Evolutionary conservation across 2,329 filamentous ascomycete genomes (phyloP), one percentile per base, ranked within the genome.

Genomic region (Pseudocercospora cruenta): DNA sequence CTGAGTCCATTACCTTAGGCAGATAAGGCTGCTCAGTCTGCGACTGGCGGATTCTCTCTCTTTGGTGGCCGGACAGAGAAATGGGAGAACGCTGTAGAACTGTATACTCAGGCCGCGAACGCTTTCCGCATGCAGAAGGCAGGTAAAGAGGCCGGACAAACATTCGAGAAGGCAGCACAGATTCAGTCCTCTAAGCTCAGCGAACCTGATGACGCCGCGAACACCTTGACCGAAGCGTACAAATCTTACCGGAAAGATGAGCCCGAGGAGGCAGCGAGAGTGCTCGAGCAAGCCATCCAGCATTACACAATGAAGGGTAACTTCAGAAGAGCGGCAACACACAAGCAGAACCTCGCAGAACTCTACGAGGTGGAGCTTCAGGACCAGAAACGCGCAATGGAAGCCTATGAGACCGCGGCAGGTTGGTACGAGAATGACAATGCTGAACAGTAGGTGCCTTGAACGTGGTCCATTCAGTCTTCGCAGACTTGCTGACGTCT

Each of bases 231-330:
- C 75, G 94, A 98, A 79, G 95, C 95, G 60, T 98, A 94, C 86
- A 97, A 98, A 84, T 91, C 93, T 67, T 98, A 97, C 82, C 87
- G 90, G 74, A 96, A 93, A 81, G 89, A 91, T 61, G 89, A 92
- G 74, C 93, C 93, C 21, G 85, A 92, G 76, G 90, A 94, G 74
- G 94, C 94, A 16, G 92, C 91, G 51, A 85, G 92, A 68, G 93
- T 92, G 75, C 83, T 97, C 63, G 88, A 93, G 70, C 82, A 89
- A 70, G 91, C 93, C 47, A 93, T 98, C 77, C 84, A 88, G 65
- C 91, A 95, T 78, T 98, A 96, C 81, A 94, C 92, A 73, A 82
- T 87, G 72, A 94, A 93, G 81, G 94, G 94, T 68, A 97, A 97
- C 80, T 94, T 97, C 81, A 87, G 94, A 72, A 87, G 94, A 64